phyloP scores from a whole-genome alignment of 495 filamentous ascomycete species.

The Tuber microsphaerosporum region DNA sequence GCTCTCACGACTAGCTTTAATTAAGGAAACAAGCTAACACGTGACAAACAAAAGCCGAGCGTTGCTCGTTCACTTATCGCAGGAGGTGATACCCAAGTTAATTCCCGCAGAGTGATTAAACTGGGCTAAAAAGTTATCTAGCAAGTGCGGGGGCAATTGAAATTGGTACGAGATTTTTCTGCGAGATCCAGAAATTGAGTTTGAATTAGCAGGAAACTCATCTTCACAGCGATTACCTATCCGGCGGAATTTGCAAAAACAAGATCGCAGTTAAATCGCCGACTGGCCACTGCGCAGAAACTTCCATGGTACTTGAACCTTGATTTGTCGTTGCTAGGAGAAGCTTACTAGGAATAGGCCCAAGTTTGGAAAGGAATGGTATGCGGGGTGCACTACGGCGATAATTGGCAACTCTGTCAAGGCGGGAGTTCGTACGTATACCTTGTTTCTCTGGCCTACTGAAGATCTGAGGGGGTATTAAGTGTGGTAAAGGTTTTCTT shows the following conservation, averaged over 20 bases:
- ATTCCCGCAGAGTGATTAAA: conserved; percentile 14
- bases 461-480: not conserved
- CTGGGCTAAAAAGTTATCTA: conserved; percentile 15
- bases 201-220: conserved; percentile 4
- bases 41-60: conserved; percentile 16
- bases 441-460: not conserved
- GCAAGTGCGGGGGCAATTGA: conserved; percentile 85
- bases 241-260: conserved; percentile 98
- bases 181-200: conserved; percentile 5
- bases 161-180: conserved; percentile 56
- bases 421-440: conserved; percentile 74
- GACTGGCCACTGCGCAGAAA: conserved; percentile 70
- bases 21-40: conserved; percentile 11
- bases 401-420: conserved; percentile 96
- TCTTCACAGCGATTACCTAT: conserved; percentile 77
- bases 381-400: conserved; percentile 92
- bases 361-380: conserved; percentile 89
- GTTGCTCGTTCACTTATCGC: conserved; percentile 38
- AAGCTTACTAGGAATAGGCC: conserved; percentile 46
- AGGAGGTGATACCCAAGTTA: conserved; percentile 24
- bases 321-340: not conserved
- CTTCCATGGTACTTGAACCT: conserved; percentile 63
- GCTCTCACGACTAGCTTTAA: not conserved
- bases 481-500: conserved; percentile 62
- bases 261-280: conserved; percentile 83